Percentiles rank a stretch among this genome's conserved stretches.
These are phyloP conservation scores for Bremia lactucae DNA, from an alignment of 352 stramenopile species.

Conservation along the genomic window DNA sequence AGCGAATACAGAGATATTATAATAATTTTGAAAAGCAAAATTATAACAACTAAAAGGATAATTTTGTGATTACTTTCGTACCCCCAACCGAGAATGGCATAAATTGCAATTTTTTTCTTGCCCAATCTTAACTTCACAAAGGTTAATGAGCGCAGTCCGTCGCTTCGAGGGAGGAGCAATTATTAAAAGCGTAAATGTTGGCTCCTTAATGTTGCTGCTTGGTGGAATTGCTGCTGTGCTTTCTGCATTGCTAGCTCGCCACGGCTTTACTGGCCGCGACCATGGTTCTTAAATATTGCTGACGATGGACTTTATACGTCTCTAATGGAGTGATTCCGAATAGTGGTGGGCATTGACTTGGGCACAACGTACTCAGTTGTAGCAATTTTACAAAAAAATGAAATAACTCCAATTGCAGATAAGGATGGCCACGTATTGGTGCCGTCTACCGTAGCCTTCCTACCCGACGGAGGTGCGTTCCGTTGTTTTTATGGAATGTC, in stretches of 20 bases:
- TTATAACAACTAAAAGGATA: too few relatives aligned
- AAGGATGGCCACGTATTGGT: conserved; percentile 34
- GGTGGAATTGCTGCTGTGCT: conserved; percentile 26
- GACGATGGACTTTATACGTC: background rate
- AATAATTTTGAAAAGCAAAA: too few relatives aligned
- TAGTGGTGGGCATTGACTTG: conserved; percentile 60
- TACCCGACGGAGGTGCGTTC: conserved; percentile 30
- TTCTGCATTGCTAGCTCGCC: conserved; percentile 38
- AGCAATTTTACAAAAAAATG: conserved; percentile 50
- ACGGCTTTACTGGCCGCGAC: conserved; percentile 48
- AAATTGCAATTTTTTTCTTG: too few relatives aligned
- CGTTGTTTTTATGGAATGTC: background rate
- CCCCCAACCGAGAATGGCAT: too few relatives aligned
- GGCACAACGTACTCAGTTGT: conserved; percentile 75
- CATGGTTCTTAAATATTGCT: conserved; percentile 19
- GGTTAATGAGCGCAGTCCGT: background rate
- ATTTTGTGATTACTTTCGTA: too few relatives aligned
- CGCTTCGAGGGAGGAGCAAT: background rate
- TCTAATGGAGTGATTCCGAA: background rate
- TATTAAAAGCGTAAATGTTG: conserved; percentile 9
- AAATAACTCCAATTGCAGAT: conserved; percentile 54
- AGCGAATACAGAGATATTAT: too few relatives aligned
- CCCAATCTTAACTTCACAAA: too few relatives aligned
- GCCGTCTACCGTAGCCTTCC: conserved; percentile 57
- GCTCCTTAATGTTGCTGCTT: conserved; percentile 36